Conservation (phyloP, 2,329 filamentous ascomycete genomes). For the Cucurbitaria berberidis region DNA sequence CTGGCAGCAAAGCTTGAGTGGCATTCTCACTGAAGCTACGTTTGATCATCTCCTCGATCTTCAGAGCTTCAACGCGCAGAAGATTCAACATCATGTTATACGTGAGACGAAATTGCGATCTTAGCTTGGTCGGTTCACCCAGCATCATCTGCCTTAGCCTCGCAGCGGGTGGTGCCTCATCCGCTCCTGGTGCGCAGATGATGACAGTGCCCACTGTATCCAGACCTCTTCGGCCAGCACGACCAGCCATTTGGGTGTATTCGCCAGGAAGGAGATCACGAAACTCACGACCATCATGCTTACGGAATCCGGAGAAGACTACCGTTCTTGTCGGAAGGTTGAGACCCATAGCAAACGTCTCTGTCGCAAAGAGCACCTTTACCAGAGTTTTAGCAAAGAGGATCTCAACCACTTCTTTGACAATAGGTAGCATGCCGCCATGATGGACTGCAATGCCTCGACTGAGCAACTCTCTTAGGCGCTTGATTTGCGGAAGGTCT, state of each 20-base stretch:
- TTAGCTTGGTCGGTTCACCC: constrained; percentile 90
- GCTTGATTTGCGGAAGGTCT: constrained; percentile 86
- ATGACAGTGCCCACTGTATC: constrained; percentile 94
- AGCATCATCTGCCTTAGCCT: constrained; percentile 93
- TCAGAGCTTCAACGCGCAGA: constrained; percentile 90
- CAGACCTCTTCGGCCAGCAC: constrained; percentile 89
- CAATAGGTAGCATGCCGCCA: constrained; percentile 90
- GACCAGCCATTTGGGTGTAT: constrained; percentile 98
- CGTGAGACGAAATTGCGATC: constrained; percentile 94
- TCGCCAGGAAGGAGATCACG: constrained; percentile 91
- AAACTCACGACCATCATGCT: constrained; percentile 92
- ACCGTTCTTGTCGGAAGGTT: constrained; percentile 96
- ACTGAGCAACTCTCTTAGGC: constrained; percentile 81
- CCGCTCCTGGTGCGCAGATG: constrained; percentile 79
- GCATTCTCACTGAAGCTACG: constrained; percentile 98
- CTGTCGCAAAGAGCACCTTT: constrained; percentile 95
- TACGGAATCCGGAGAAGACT: constrained; percentile 95
- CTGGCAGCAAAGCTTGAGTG: constrained; percentile 89
- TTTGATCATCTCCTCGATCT: constrained; percentile 99
- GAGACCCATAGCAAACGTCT: constrained; percentile 98
- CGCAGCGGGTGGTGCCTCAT: constrained; percentile 85
- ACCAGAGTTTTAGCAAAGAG: constrained; percentile 93
- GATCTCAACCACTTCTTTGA: constrained; percentile 97
- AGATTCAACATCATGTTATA: constrained; percentile 99
- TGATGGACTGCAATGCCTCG: constrained; percentile 96